Percentiles rank a stretch among this genome's conserved stretches.
Conservation (phyloP, 2,329 filamentous ascomycete species). For the Zalaria obscura region DNA sequence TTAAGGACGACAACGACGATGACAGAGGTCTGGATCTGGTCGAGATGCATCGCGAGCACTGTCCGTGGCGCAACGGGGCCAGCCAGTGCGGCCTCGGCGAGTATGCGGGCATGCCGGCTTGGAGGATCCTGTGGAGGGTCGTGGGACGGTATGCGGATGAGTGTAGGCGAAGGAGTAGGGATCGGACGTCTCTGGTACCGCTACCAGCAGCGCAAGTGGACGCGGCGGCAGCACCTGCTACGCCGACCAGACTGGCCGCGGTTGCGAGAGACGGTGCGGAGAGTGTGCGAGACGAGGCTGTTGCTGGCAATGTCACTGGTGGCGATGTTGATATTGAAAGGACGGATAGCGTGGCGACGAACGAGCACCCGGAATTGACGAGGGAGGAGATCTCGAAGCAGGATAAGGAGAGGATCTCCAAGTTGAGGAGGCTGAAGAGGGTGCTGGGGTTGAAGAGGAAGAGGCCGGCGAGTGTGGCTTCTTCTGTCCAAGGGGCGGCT, state of each 20-base stretch:
- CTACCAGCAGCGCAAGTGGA: no score
- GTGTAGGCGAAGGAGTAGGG: constrained; percentile 13
- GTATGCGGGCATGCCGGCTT: constrained; percentile 16
- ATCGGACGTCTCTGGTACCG: background rate
- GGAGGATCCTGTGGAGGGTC: constrained; percentile 17
- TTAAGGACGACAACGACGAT: constrained; percentile 28
- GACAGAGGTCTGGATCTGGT: constrained; percentile 15
- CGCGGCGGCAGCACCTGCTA: background rate
- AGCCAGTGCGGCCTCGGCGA: constrained; percentile 18
- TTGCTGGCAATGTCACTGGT: constrained; percentile 5
- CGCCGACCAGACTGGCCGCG: background rate
- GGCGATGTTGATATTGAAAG: constrained; percentile 1
- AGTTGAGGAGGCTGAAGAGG: constrained; percentile 18
- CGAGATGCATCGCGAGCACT: constrained; percentile 22
- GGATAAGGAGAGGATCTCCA: constrained; percentile 20
- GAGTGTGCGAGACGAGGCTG: constrained; percentile 1
- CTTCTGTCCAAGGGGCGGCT: background rate
- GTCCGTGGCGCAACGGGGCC: constrained; percentile 20
- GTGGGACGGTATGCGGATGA: constrained; percentile 16
- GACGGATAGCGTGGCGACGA: background rate
- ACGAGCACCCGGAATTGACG: constrained; percentile 1
- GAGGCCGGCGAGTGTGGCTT: background rate
- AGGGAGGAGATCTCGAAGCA: constrained; percentile 15
- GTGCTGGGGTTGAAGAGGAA: constrained; percentile 17
- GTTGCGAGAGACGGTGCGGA: background rate